Conservation (phyloP, 805 yeast species). For the Jamesozyma spencerorum region DNA sequence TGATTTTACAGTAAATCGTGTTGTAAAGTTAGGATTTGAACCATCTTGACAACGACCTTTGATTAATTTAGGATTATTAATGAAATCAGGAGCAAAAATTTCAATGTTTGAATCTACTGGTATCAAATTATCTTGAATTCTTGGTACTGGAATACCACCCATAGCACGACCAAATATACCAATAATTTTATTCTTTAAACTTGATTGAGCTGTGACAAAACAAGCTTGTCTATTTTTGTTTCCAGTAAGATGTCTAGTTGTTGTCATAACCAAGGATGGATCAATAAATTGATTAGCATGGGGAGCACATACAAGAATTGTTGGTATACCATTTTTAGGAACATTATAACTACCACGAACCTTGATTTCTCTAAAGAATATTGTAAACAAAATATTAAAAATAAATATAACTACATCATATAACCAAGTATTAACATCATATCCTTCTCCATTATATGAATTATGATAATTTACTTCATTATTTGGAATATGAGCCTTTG, state of each 20-base stretch:
- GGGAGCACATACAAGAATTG: constrained; percentile 74
- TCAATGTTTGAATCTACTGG: constrained; percentile 52
- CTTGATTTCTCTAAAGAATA: constrained; percentile 64
- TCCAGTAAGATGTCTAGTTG: constrained; percentile 43
- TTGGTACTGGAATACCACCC: constrained; percentile 76
- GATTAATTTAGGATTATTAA: constrained; percentile 40
- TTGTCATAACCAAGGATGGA: constrained; percentile 69
- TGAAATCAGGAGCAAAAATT: constrained; percentile 44
- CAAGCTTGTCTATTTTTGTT: constrained; percentile 54
- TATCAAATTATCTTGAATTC: constrained; percentile 78
- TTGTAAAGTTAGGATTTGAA: constrained; percentile 37
- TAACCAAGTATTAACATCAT: constrained; percentile 19
- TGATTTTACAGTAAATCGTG: constrained; percentile 53
- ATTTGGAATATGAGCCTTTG: constrained; percentile 23
- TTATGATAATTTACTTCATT: constrained; percentile 13
- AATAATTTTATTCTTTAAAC: constrained; percentile 53
- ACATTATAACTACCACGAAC: constrained; percentile 47
- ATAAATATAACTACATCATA: constrained; percentile 25
- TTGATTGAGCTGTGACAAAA: constrained; percentile 74
- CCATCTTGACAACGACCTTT: constrained; percentile 41
- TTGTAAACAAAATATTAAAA: constrained; percentile 27
- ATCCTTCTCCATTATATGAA: constrained; percentile 21
- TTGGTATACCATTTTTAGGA: constrained; percentile 35
- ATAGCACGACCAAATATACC: constrained; percentile 69
- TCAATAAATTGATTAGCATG: constrained; percentile 85